These are phyloP conservation scores for Globisporangium splendens DNA, from an alignment of 352 stramenopile genomes.

Conservation along the genomic window DNA sequence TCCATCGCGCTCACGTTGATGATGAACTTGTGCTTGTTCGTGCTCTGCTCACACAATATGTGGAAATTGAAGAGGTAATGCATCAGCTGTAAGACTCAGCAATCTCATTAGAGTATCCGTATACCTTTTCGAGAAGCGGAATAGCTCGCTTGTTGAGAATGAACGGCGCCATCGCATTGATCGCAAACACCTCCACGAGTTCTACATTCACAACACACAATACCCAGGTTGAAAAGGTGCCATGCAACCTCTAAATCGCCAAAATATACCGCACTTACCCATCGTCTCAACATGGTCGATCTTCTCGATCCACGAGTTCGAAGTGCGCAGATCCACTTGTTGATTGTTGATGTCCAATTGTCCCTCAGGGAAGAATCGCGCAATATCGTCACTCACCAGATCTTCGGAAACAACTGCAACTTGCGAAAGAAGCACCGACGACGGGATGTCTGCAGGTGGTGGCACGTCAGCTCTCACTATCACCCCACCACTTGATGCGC, in stretches of 20 bases:
- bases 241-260: background rate
- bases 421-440: constrained; percentile 89
- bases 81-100: too few species aligned
- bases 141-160: constrained; percentile 90
- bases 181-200: constrained; percentile 79
- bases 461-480: constrained; percentile 25
- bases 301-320: constrained; percentile 90
- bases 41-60: too few species aligned
- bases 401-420: constrained; percentile 87
- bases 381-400: constrained; percentile 50
- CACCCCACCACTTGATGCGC: constrained; percentile 14
- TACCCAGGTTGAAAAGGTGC: background rate
- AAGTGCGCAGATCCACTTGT: constrained; percentile 90
- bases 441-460: constrained; percentile 10
- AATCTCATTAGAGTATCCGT: too few species aligned
- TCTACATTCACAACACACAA: constrained; percentile 26
- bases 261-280: constrained; percentile 24
- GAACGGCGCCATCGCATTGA: constrained; percentile 94
- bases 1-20: constrained; percentile 97
- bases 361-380: constrained; percentile 53
- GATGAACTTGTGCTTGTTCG: constrained; percentile 32
- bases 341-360: constrained; percentile 91
- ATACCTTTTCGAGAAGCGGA: constrained; percentile 56
- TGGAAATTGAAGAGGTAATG: too few species aligned
- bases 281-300: constrained; percentile 75